phyloP scores from a whole-genome alignment of 2,329 filamentous ascomycete species.

The Dryadomyces quercus-mongolicae region DNA sequence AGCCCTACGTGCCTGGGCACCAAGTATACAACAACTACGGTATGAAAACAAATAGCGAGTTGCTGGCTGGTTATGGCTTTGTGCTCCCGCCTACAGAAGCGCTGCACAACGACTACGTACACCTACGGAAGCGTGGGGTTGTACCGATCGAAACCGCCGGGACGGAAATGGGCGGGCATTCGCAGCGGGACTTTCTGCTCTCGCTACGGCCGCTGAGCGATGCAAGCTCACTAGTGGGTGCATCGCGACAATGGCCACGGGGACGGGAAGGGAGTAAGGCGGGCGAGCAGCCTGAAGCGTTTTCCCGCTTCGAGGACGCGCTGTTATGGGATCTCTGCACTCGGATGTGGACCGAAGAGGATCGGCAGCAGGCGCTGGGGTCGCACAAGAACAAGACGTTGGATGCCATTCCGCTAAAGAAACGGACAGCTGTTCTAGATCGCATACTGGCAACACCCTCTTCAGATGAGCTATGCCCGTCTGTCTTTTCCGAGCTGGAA shows the following conservation, averaged over 20 bases:
- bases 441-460: constrained; percentile 17
- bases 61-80: constrained; percentile 53
- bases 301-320: constrained; percentile 31
- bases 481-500: constrained; percentile 22
- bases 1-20: constrained; percentile 34
- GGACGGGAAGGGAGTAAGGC: constrained; percentile 6
- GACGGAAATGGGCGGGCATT: not conserved
- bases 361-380: constrained; percentile 14
- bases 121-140: constrained; percentile 33
- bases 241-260: constrained; percentile 22
- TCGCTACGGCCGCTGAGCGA: constrained; percentile 37
- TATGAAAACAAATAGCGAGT: constrained; percentile 59
- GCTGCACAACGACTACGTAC: constrained; percentile 48
- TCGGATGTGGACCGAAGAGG: constrained; percentile 18
- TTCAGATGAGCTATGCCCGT: constrained; percentile 16
- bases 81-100: constrained; percentile 32
- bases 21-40: constrained; percentile 64
- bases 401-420: not conserved
- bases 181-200: constrained; percentile 33
- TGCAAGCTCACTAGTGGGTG: constrained; percentile 33
- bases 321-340: constrained; percentile 39
- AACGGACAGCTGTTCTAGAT: constrained; percentile 12
- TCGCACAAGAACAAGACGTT: not conserved
- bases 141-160: not conserved
- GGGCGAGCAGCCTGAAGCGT: not conserved